Percentiles rank a stretch among this genome's conserved stretches.
Evolutionary conservation across 148 eudicot genomes (phyloP).

Genomic region (Fagopyrum homotropicum): DNA sequence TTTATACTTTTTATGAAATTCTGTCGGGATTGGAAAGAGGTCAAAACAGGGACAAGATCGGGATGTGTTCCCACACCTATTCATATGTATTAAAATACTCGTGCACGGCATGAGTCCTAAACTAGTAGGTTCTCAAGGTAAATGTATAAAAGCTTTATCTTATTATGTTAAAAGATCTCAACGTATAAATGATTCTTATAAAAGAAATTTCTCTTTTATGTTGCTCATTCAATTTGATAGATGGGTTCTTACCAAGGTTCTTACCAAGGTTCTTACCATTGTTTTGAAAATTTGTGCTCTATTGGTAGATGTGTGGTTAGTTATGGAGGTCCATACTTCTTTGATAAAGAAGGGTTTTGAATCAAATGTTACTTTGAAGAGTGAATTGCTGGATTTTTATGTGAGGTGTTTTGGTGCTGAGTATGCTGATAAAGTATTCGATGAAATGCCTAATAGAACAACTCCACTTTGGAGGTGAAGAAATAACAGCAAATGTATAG

Average conservation of each 20-base stretch:
- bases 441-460: slow-evolving; percentile 30
- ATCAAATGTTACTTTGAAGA: slow-evolving; percentile 38
- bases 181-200: too few species aligned
- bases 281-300: slow-evolving; percentile 48
- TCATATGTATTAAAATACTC: too few species aligned
- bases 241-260: neutral
- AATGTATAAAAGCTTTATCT: too few species aligned
- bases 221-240: slow-evolving; percentile 26
- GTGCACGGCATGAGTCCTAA: too few species aligned
- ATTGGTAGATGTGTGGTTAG: slow-evolving; percentile 35
- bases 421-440: slow-evolving; percentile 30
- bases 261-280: slow-evolving; percentile 17
- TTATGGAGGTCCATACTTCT: slow-evolving; percentile 42
- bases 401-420: slow-evolving; percentile 45
- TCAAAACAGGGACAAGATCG: too few species aligned
- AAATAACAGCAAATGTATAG: slow-evolving; percentile 32
- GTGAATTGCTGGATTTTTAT: slow-evolving; percentile 61
- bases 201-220: too few species aligned
- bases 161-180: too few species aligned
- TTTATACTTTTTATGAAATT: too few species aligned
- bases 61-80: too few species aligned
- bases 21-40: too few species aligned
- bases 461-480: slow-evolving; percentile 43
- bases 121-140: too few species aligned
- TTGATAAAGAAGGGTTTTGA: slow-evolving; percentile 54